Evolutionary conservation across 2,329 filamentous ascomycete species (phyloP).

Genomic region (Alternaria solani): DNA sequence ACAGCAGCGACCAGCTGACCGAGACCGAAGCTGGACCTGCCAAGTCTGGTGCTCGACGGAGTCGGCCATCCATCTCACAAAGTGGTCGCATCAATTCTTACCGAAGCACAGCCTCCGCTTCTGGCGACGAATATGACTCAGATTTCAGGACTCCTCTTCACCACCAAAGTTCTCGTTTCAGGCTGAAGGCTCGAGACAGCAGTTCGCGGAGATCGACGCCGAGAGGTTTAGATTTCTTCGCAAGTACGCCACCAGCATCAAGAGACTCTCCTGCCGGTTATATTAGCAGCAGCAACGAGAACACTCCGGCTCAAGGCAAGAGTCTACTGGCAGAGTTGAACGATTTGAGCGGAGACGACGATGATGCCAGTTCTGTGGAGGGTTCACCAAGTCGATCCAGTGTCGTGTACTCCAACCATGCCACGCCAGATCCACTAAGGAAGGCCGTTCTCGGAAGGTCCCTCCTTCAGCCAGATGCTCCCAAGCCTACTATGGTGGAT

Average conservation of each 20-base stretch:
- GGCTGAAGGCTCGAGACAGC: slow-evolving; percentile 73
- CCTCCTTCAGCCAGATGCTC: slow-evolving; percentile 30
- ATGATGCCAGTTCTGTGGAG: slow-evolving; percentile 53
- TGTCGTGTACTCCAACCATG: slow-evolving; percentile 42
- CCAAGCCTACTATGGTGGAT: slow-evolving; percentile 63
- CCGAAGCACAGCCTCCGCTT: slow-evolving; percentile 88
- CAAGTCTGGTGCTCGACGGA: slow-evolving; percentile 40
- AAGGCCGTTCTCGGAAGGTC: slow-evolving; percentile 33
- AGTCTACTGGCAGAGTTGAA: slow-evolving; percentile 92
- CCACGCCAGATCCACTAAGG: slow-evolving; percentile 40
- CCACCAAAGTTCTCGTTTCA: slow-evolving; percentile 71
- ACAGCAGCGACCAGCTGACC: slow-evolving; percentile 80
- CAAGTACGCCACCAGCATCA: slow-evolving; percentile 67
- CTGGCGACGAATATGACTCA: slow-evolving; percentile 75
- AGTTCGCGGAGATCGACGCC: slow-evolving; percentile 62
- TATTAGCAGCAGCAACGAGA: slow-evolving; percentile 54
- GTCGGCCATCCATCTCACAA: slow-evolving; percentile 56
- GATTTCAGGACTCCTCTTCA: slow-evolving; percentile 70
- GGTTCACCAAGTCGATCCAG: slow-evolving; percentile 48
- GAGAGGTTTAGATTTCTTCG: slow-evolving; percentile 66
- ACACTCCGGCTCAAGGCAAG: slow-evolving; percentile 66
- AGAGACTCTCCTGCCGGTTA: slow-evolving; percentile 63
- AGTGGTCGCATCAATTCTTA: slow-evolving; percentile 71
- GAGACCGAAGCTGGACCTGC: slow-evolving; percentile 75
- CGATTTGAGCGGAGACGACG: slow-evolving; percentile 77